Base-by-base conservation (phyloP, 2,329 filamentous ascomycete genomes). In the Berkeleyomyces basicola region DNA sequence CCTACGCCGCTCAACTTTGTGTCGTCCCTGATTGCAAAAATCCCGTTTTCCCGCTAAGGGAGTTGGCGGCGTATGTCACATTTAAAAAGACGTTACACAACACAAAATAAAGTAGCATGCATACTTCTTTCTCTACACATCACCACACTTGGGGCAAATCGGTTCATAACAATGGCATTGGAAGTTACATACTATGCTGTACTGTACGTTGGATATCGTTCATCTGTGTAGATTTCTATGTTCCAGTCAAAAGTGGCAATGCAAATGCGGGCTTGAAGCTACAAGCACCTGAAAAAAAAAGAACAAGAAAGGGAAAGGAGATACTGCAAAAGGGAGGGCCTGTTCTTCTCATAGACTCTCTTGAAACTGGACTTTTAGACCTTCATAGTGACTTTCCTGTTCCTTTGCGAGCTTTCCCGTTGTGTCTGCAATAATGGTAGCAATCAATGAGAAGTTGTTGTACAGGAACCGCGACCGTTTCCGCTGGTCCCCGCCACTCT, bases 381-480 rank as follows among this genome's bases (percentile, higher is more conserved):
- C 77, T 70, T 87, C 85, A 71, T 93, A 91, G 73, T 90, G 82
- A 67, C 78, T 78, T 73, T 85, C 85, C 72, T 92, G 84, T 69
- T 96, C 90, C 33, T 77, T 75, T 0, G 87, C 82, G 69, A 92
- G 72, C 71, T 88, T 88, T 3, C 89, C 89, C 9, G 80, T 78
- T 3, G 83, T 80, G 68, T 92, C 87, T 69, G 87, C 83, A 67
- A 99, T 87, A 66, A 99, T 96, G 9, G 93, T 96, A 69, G 90
- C 78, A n/a, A 99, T 82, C 66, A 99, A 78, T 61, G 89, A 95
- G 73, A 95, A 97, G 72, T 99, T 99, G 71, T 97, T 99, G 71
- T 88, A 93, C 69, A 99, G 73, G 70, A 97, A 97, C 53, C 93
- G 79, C 67, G 92, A 87, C 67, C 86, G 80, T 75, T 95, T 95